Conservation (phyloP, 2,329 filamentous ascomycete species). For the Aspergillus terreus region DNA sequence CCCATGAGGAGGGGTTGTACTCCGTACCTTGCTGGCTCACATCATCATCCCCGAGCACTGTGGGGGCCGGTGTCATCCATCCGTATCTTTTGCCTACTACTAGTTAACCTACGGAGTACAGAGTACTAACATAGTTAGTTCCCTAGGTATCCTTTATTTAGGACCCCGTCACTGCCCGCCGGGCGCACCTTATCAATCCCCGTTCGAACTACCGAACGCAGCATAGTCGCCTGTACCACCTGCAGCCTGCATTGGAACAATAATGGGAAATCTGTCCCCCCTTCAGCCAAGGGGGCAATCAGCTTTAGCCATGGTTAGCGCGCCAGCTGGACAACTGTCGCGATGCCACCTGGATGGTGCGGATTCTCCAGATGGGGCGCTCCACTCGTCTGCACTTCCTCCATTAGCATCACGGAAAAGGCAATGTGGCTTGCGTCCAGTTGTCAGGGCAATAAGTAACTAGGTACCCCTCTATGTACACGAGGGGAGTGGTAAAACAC, state of each 20-base stretch:
- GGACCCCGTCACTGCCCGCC: not conserved
- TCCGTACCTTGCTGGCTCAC: constrained; percentile 12
- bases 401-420: too few relatives aligned
- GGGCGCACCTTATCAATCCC: too few relatives aligned
- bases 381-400: not conserved
- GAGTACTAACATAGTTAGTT: not conserved
- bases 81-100: not conserved
- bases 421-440: not conserved
- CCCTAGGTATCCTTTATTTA: not conserved
- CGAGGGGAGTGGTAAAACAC: too few relatives aligned
- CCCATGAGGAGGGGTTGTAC: constrained; percentile 2
- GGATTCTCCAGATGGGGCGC: not conserved
- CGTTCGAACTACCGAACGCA: too few relatives aligned
- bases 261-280: not conserved
- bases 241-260: not conserved
- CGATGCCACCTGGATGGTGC: not conserved
- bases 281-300: too few relatives aligned
- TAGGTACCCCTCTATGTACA: not conserved
- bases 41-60: constrained; percentile 2
- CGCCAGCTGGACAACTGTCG: constrained; percentile 1
- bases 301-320: not conserved
- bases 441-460: not conserved
- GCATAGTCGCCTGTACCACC: too few relatives aligned
- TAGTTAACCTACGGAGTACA: too few relatives aligned
- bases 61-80: not conserved